Base-by-base conservation (phyloP, 768 basidiomycete genomes). In the Tubosaeta sp. region DNA sequence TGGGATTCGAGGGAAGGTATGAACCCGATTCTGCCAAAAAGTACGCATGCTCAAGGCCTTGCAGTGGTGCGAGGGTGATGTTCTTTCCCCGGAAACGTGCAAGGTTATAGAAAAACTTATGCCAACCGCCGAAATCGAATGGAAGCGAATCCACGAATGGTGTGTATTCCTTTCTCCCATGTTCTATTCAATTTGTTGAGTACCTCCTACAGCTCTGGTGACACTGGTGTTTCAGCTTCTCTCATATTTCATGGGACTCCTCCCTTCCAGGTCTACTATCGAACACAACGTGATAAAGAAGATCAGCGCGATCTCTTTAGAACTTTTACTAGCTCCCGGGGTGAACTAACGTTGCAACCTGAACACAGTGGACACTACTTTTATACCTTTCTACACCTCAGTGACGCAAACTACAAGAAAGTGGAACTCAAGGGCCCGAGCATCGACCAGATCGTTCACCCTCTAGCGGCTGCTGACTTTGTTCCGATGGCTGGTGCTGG, bases 61-160 rank as follows among this genome's bases (percentile, higher is more conserved):
- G 34, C 48, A 82, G 75, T 82, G 81, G 67, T 97, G 94, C 60
- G 72, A 80, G 38, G 94, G 94, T 6, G 86, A 88, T 51, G 83
- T 97, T 1, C 72, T 91, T 36, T 86, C 88, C 43, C 91, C 93
- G 1, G 90, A 92, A 50, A 80, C 75, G 5, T 93, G 91, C 59
- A 78, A 72, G 50, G 89, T 94, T 3, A 69, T 86, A 25, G 83
- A 92, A 65, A 78, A 80, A 55, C 88, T 90, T 4, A 61, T 77
- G 27, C 94, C 94, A 3, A 82, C 80, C 3, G 89, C 91, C 21
- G 86, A 94, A 60, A 89, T 95, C 52, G 81, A 86, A 68, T 92
- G 90, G 83, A 88, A 84, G 59, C 84, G 84, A 44, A 87, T 94
- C 52, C 90, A 93, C 54, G 92, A 94, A 73, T 94, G 93, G 93